Evolutionary conservation across 352 stramenopile genomes (phyloP), one percentile per base, ranked within the genome.

Genomic region (Pythium dissimile): DNA sequence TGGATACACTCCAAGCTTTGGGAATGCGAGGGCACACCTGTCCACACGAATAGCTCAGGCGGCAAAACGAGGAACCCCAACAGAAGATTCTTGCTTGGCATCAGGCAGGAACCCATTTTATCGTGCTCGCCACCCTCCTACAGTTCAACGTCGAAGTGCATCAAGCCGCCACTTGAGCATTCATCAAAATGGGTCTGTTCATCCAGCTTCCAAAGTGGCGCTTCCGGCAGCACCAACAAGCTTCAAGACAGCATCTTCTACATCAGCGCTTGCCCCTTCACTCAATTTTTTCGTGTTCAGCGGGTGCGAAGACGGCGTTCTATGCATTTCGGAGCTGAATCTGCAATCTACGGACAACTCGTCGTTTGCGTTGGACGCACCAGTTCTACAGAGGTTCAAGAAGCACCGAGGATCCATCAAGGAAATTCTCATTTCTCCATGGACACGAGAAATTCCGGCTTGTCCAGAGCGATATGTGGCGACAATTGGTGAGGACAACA

Each of bases 251-350:
- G 20, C 21, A 2, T 37, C 53, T n/a, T 2, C 31, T 5, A 67
- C 70, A n/a, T n/a, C n/a, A n/a, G n/a, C n/a, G n/a, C n/a, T n/a
- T 7, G 66, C 59, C n/a, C 67, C 70, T 23, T 80, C 61, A 6
- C 62, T 88, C 12, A 59, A 75, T 43, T 84, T 89, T 21, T 71
- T 89, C 57, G 69, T 89, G 2, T 92, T 92, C 54, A 86, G 65
- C 11, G 82, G 82, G 8, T 80, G 80, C 43, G 68, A 72, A 44
- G 77, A 89, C 32, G 82, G 82, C 15, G 62, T 80, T 15, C 34
- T 92, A 23, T 69, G 51, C 15, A 72, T 92, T 13, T 75, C 80
- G 2, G 77, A 89, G 46, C 52, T 92, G 3, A 54, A 66, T 1
- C 21, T 92, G 10, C 66, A 54, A 9, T 62, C 65, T 18, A 53